A percentile compares a stretch with the other conserved stretches of the same genome.
Evolutionary conservation across 176 grass and related monocot genomes (phyloP).

Genomic region (Microstegium vimineum): DNA sequence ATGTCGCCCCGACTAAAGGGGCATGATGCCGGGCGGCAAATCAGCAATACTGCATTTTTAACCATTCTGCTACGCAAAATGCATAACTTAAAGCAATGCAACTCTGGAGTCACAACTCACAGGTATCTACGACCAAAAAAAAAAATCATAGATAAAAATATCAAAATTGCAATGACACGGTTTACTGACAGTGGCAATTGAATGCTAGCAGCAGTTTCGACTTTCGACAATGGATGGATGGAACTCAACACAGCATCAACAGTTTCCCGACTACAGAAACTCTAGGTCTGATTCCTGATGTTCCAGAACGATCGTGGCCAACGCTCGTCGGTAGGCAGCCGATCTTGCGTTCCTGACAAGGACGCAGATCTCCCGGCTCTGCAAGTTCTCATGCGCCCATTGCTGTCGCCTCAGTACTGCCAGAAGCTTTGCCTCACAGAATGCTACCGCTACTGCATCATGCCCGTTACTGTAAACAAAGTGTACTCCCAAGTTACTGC

Average conservation of each 20-base stretch:
- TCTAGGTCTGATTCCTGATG: slow-evolving; percentile 56
- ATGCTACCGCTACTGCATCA: slow-evolving; percentile 52
- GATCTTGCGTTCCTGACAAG: slow-evolving; percentile 71
- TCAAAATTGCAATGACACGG: not conserved
- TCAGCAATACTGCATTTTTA: no score
- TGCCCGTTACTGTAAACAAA: slow-evolving; percentile 32
- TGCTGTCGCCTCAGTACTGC: slow-evolving; percentile 53
- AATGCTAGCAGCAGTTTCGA: not conserved
- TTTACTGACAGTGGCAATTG: not conserved
- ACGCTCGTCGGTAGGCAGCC: slow-evolving; percentile 45
- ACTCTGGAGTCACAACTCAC: no score
- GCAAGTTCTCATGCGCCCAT: slow-evolving; percentile 37
- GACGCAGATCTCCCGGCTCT: slow-evolving; percentile 48
- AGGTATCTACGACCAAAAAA: not conserved
- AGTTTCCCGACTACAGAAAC: slow-evolving; percentile 46
- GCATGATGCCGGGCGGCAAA: no score
- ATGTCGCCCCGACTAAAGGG: no score
- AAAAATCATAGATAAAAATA: not conserved
- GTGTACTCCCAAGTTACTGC: not conserved
- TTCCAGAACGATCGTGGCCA: slow-evolving; percentile 64
- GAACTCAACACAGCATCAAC: not conserved
- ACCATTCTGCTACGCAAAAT: no score
- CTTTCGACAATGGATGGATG: not conserved
- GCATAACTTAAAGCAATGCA: no score
- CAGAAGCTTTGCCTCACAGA: slow-evolving; percentile 64